These are phyloP conservation scores for Fusarium nurragi DNA, from an alignment of 2,329 filamentous ascomycete species.

Conservation along the genomic window DNA sequence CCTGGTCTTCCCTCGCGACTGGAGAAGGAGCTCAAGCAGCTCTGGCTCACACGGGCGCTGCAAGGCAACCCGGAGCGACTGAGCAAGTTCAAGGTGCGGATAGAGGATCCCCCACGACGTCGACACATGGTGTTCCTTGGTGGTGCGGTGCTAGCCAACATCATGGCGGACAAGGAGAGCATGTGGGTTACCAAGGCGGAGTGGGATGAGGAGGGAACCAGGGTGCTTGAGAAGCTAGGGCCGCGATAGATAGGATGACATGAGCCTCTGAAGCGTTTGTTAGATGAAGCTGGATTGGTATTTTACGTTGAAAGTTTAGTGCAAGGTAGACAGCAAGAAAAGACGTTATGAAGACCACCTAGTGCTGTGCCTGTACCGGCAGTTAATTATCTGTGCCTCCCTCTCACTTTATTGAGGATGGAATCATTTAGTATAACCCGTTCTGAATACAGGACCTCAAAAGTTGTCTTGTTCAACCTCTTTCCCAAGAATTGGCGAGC, in stretches of 20 bases:
- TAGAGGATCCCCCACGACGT: constrained; percentile 95
- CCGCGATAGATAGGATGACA: constrained; percentile 69
- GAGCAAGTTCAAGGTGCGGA: constrained; percentile 99
- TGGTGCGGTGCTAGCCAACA: constrained; percentile 94
- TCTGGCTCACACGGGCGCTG: constrained; percentile 94
- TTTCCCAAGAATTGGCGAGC: neutral
- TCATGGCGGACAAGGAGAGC: constrained; percentile 98
- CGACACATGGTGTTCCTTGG: constrained; percentile 99
- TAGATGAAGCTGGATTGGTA: constrained; percentile 24
- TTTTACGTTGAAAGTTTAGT: constrained; percentile 35
- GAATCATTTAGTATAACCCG: neutral
- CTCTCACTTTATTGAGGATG: neutral
- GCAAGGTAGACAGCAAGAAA: constrained; percentile 41
- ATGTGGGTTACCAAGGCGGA: constrained; percentile 99
- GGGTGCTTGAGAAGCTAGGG: constrained; percentile 90
- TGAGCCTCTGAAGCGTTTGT: constrained; percentile 18
- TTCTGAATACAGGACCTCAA: neutral
- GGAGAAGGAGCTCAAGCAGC: constrained; percentile 98
- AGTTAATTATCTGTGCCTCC: neutral
- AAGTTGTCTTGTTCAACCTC: neutral
- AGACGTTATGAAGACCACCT: constrained; percentile 27
- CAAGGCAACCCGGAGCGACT: constrained; percentile 91
- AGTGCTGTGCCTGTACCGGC: neutral
- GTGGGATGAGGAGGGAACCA: constrained; percentile 91
- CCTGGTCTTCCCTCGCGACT: constrained; percentile 91